phyloP scores from a whole-genome alignment of 441 rosid genomes.

The Biscutella laevigata region DNA sequence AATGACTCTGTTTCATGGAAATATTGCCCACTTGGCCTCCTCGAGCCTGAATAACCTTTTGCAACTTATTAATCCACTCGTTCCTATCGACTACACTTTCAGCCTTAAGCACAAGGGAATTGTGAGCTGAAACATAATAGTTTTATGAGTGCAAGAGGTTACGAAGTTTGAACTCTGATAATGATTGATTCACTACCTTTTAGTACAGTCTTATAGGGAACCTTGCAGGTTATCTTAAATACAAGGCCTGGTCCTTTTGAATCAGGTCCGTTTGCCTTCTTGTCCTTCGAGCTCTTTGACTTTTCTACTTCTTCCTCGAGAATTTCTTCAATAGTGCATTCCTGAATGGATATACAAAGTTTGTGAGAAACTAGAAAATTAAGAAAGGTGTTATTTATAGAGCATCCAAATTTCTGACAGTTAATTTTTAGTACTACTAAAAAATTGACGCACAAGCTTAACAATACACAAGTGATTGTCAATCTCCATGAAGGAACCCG shows the following conservation, averaged over 20 bases:
- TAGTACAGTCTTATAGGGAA: slow-evolving; percentile 86
- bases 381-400: not conserved
- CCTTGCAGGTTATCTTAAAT: slow-evolving; percentile 78
- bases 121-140: slow-evolving; percentile 61
- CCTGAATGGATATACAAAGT: slow-evolving; percentile 44
- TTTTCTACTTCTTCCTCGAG: slow-evolving; percentile 66
- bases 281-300: slow-evolving; percentile 80
- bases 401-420: slow-evolving; percentile 1
- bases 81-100: slow-evolving; percentile 75
- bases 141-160: not conserved
- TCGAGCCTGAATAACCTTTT: slow-evolving; percentile 52
- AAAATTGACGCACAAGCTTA: not conserved
- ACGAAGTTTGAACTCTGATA: slow-evolving; percentile 1
- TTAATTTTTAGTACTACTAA: not conserved
- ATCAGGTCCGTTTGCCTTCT: slow-evolving; percentile 76
- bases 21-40: slow-evolving; percentile 65
- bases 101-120: slow-evolving; percentile 74
- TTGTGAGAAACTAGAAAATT: slow-evolving; percentile 3
- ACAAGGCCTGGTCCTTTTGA: slow-evolving; percentile 59
- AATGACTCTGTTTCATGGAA: slow-evolving; percentile 82
- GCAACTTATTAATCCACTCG: slow-evolving; percentile 81
- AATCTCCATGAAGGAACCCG: not conserved
- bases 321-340: slow-evolving; percentile 74
- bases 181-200: slow-evolving; percentile 48
- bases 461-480: not conserved